Percentiles rank a stretch among this genome's conserved stretches.
phyloP scores from a whole-genome alignment of 2,329 filamentous ascomycete species.

The Trichoderma guizhouense region DNA sequence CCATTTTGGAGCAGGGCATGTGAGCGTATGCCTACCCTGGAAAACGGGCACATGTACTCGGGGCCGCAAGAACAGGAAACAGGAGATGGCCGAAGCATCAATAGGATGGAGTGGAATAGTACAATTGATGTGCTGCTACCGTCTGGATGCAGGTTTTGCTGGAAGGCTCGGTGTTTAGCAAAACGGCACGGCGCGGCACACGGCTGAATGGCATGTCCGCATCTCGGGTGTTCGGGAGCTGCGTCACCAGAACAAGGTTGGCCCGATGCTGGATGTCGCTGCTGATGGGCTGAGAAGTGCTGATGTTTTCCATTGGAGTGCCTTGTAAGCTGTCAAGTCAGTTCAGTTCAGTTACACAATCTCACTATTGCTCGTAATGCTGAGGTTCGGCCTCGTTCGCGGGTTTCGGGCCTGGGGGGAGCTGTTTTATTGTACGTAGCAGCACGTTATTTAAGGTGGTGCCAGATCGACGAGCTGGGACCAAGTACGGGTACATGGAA shows the following conservation, averaged over 20 bases:
- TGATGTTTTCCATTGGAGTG: not conserved
- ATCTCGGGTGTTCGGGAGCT: constrained; percentile 9
- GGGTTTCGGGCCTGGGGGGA: not conserved
- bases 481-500: not conserved
- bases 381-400: not conserved
- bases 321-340: not conserved
- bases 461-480: constrained; percentile 3
- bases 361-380: not conserved
- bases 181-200: not conserved
- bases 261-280: not conserved
- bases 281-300: not conserved
- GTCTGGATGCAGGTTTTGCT: not conserved
- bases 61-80: not conserved
- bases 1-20: not conserved
- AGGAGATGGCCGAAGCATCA: not conserved
- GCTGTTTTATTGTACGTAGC: not conserved
- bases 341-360: not conserved
- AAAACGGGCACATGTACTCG: not conserved
- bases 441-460: not conserved
- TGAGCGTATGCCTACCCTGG: not conserved
- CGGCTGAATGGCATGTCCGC: constrained; percentile 5
- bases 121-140: not conserved
- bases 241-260: not conserved
- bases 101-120: not conserved
- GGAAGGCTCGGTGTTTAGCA: not conserved